Conservation (phyloP, 768 basidiomycete genomes). For the Terana coerulea region DNA sequence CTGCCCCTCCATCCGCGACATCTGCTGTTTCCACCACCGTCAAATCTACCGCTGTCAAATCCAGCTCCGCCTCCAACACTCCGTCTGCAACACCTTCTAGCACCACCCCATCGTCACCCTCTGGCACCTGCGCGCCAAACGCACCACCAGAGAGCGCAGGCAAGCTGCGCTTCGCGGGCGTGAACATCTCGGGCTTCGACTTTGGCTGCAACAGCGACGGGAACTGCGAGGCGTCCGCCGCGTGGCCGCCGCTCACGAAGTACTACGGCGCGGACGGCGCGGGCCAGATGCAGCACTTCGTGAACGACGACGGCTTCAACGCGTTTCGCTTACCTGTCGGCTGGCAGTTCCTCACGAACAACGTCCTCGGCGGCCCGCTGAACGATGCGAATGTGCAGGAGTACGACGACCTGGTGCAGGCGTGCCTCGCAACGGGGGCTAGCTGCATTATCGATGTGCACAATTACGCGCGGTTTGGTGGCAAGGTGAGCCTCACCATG, state of each 20-base stretch:
- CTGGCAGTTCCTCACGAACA: constrained; percentile 51
- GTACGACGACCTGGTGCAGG: constrained; percentile 52
- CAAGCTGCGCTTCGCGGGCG: constrained; percentile 35
- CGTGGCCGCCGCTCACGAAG: constrained; percentile 42
- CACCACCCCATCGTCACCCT: constrained; percentile 21
- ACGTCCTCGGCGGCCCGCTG: constrained; percentile 36
- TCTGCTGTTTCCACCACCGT: constrained; percentile 12
- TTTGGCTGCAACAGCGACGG: constrained; percentile 49
- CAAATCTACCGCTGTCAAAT: no score
- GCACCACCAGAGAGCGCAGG: constrained; percentile 16
- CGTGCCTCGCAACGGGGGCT: constrained; percentile 44
- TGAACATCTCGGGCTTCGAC: constrained; percentile 56
- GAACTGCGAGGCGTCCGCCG: constrained; percentile 34
- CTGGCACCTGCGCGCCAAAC: background rate
- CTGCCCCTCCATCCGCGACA: constrained; percentile 11
- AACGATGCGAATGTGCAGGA: constrained; percentile 40
- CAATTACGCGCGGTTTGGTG: constrained; percentile 58
- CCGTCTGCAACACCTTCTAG: constrained; percentile 19
- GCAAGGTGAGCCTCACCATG: constrained; percentile 27
- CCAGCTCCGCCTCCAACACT: constrained; percentile 11
- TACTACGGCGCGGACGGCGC: constrained; percentile 41
- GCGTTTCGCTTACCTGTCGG: constrained; percentile 57
- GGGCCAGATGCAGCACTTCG: constrained; percentile 64
- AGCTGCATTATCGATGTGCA: constrained; percentile 54
- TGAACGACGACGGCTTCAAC: constrained; percentile 49